Evolutionary conservation across 2,329 filamentous ascomycete species (phyloP).

Genomic region (Emmonsia crescens): DNA sequence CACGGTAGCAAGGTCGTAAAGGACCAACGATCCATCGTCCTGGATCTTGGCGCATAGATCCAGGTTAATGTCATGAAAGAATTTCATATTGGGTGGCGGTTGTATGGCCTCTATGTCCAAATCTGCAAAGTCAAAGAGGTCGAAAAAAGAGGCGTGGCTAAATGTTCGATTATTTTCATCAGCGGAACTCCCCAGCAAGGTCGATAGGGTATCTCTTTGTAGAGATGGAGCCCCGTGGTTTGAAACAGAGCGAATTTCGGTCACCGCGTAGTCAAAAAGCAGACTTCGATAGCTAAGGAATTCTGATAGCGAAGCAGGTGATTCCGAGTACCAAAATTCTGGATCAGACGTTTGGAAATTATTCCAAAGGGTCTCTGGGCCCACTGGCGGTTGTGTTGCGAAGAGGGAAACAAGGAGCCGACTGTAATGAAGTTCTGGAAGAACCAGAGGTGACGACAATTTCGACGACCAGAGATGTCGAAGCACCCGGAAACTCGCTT

Average conservation of each 20-base stretch:
- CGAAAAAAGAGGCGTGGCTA: constrained; percentile 68
- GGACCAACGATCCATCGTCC: constrained; percentile 36
- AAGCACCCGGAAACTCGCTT: constrained; percentile 60
- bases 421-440: constrained; percentile 67
- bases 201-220: constrained; percentile 53
- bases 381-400: constrained; percentile 58
- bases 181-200: constrained; percentile 64
- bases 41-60: constrained; percentile 52
- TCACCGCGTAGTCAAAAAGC: constrained; percentile 72
- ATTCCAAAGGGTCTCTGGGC: constrained; percentile 63
- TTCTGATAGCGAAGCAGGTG: constrained; percentile 59
- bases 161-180: constrained; percentile 54
- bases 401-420: constrained; percentile 73
- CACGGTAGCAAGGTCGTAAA: constrained; percentile 61
- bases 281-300: constrained; percentile 69
- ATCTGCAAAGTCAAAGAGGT: constrained; percentile 85
- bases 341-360: constrained; percentile 48
- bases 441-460: constrained; percentile 62
- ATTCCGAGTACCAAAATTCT: constrained; percentile 58
- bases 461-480: constrained; percentile 74
- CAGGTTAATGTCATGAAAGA: constrained; percentile 58
- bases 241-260: constrained; percentile 69
- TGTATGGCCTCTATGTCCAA: constrained; percentile 41
- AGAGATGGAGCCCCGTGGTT: constrained; percentile 59
- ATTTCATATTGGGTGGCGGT: constrained; percentile 44